Evolutionary conservation across 2,329 filamentous ascomycete species (phyloP).

Genomic region (Scopulariopsis brevicaulis): DNA sequence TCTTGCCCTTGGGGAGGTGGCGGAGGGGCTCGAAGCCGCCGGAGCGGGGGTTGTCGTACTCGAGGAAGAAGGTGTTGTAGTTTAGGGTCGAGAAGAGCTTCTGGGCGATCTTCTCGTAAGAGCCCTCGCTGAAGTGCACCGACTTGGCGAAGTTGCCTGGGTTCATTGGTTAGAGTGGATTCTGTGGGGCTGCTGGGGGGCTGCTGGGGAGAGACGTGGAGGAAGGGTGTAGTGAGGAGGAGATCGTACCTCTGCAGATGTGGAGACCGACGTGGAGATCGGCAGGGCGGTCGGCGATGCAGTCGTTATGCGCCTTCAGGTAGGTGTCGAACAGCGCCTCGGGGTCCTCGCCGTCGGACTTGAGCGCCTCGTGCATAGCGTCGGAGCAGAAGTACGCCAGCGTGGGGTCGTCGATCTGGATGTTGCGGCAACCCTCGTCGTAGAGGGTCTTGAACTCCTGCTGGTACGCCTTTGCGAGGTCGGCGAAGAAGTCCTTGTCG

Average conservation of each 20-base stretch:
- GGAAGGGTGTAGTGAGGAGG: background rate
- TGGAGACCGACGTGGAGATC: conserved; percentile 65
- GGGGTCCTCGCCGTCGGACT: conserved; percentile 45
- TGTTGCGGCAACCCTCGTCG: conserved; percentile 39
- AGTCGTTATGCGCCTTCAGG: conserved; percentile 63
- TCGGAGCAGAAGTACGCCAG: conserved; percentile 57
- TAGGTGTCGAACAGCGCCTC: conserved; percentile 57
- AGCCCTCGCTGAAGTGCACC: conserved; percentile 52
- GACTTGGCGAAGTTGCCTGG: conserved; percentile 47
- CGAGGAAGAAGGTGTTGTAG: conserved; percentile 50
- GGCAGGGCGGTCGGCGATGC: conserved; percentile 44
- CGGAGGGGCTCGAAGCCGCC: conserved; percentile 51
- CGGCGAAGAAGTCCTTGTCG: conserved; percentile 44
- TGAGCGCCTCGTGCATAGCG: conserved; percentile 48
- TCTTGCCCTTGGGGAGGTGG: conserved; percentile 47
- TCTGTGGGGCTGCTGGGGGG: background rate
- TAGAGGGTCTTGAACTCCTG: conserved; percentile 43
- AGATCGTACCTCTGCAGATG: conserved; percentile 26
- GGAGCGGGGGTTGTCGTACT: conserved; percentile 47
- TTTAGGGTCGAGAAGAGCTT: conserved; percentile 48
- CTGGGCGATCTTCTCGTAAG: conserved; percentile 50
- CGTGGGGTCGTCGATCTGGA: conserved; percentile 54
- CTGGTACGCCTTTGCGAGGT: conserved; percentile 43
- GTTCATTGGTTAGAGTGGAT: background rate
- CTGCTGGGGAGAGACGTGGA: background rate